Conservation (phyloP, 2,329 filamentous ascomycete genomes). For the Waltergamsia citrina region DNA sequence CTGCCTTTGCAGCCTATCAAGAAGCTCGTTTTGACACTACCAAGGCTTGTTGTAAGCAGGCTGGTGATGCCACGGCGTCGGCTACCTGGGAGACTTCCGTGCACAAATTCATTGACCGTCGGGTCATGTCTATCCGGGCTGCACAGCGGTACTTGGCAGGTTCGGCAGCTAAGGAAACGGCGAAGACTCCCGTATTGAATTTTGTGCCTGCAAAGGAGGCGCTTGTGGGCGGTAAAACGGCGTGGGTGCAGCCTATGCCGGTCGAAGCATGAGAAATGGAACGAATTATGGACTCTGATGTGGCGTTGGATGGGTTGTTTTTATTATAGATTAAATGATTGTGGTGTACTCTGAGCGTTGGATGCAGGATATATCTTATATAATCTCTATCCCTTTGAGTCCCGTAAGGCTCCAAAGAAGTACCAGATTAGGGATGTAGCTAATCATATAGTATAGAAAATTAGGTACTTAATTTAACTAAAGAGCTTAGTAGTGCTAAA, state of each 20-base stretch:
- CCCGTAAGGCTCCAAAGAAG: too few species aligned
- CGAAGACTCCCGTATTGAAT: constrained; percentile 10
- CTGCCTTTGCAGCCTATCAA: constrained; percentile 6
- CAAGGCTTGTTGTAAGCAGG: constrained; percentile 1
- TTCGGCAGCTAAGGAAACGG: not conserved
- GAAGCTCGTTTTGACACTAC: constrained; percentile 1
- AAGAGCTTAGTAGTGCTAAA: too few species aligned
- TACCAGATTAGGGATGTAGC: too few species aligned
- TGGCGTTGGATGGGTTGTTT: not conserved
- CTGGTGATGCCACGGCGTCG: constrained; percentile 2
- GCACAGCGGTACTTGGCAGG: constrained; percentile 8
- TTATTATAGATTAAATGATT: not conserved
- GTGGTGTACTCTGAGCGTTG: too few species aligned
- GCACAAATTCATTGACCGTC: constrained; percentile 8
- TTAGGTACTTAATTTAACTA: too few species aligned
- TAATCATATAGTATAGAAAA: too few species aligned
- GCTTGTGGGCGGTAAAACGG: constrained; percentile 6
- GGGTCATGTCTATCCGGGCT: constrained; percentile 9
- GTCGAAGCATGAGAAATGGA: not conserved
- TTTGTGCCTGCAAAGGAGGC: constrained; percentile 12
- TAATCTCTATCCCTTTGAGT: too few species aligned
- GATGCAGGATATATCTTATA: too few species aligned
- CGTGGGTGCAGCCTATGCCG: constrained; percentile 10
- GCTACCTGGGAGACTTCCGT: constrained; percentile 2
- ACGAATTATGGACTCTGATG: too few species aligned